phyloP scores from a whole-genome alignment of 257 asterid genomes.

The Dorcoceras hygrometricum region DNA sequence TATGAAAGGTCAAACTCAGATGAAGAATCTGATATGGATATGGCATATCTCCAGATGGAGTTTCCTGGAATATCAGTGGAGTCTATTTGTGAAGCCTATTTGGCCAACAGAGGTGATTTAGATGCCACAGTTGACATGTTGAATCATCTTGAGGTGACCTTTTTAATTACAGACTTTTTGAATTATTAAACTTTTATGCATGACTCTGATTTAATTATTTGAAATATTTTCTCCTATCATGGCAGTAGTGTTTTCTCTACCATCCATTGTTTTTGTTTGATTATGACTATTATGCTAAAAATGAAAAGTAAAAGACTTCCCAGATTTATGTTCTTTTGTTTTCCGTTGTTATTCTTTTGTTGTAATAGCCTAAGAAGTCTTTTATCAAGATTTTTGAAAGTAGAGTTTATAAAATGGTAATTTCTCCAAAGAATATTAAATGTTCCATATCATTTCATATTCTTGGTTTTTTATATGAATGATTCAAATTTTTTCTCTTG shows the following conservation, averaged over 20 bases:
- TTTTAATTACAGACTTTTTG: slow-evolving; percentile 5
- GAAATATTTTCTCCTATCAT: background rate
- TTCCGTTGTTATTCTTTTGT: background rate
- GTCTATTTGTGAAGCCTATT: slow-evolving; percentile 66
- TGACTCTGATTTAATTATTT: background rate
- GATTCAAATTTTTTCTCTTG: too few relatives aligned
- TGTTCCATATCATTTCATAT: background rate
- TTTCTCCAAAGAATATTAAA: slow-evolving; percentile 2
- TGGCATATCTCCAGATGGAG: slow-evolving; percentile 61
- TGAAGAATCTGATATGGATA: slow-evolving; percentile 59
- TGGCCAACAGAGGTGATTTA: slow-evolving; percentile 57
- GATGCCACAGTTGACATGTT: slow-evolving; percentile 79
- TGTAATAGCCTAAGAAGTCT: background rate
- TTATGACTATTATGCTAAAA: background rate
- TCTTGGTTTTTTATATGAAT: background rate
- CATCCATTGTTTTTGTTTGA: slow-evolving; percentile 10
- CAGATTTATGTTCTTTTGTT: background rate
- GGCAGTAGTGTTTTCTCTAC: slow-evolving; percentile 5
- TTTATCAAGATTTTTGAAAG: background rate
- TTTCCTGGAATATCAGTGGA: slow-evolving; percentile 79
- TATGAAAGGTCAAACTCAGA: slow-evolving; percentile 37
- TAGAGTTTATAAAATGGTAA: background rate
- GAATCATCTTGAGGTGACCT: slow-evolving; percentile 67
- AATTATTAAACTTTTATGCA: slow-evolving; percentile 6
- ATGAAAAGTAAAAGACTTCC: background rate